These are phyloP conservation scores for Collybiopsis confluens DNA, from an alignment of 768 basidiomycete species.

Conservation along the genomic window DNA sequence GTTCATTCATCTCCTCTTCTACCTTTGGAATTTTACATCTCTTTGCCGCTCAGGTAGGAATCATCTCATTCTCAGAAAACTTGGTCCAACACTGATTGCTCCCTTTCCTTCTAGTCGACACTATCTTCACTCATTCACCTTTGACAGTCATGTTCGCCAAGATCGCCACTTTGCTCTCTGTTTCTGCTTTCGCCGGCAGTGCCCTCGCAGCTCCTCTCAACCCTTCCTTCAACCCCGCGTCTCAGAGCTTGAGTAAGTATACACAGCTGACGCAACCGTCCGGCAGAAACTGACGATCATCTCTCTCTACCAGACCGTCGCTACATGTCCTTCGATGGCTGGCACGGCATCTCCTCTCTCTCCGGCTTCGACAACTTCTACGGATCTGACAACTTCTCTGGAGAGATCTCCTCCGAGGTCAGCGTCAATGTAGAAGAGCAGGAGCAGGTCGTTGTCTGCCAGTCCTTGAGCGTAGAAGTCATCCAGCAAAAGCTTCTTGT, in stretches of 20 bases:
- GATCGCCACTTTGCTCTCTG: slow-evolving; percentile 26
- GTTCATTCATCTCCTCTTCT: slow-evolving; percentile 16
- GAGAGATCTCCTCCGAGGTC: slow-evolving; percentile 27
- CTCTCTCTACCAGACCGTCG: background rate
- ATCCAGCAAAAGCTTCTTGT: slow-evolving; percentile 43
- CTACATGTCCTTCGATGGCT: slow-evolving; percentile 25
- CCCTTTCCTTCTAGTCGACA: background rate
- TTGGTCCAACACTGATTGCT: background rate
- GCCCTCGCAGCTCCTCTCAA: slow-evolving; percentile 25
- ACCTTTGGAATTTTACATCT: background rate
- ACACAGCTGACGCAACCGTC: background rate
- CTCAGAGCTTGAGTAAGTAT: slow-evolving; percentile 22
- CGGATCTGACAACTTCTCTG: slow-evolving; percentile 39
- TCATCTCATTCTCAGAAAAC: background rate
- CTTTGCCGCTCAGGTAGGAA: slow-evolving; percentile 4
- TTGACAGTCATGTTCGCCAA: slow-evolving; percentile 24
- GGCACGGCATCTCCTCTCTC: slow-evolving; percentile 33
- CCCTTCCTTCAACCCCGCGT: slow-evolving; percentile 19
- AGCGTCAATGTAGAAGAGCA: slow-evolving; percentile 21
- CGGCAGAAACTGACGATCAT: background rate
- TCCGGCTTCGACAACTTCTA: slow-evolving; percentile 43
- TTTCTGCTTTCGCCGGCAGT: slow-evolving; percentile 26
- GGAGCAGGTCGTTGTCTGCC: slow-evolving; percentile 36
- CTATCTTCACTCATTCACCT: background rate
- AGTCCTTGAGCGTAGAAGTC: slow-evolving; percentile 30